Percentiles rank a stretch among this genome's conserved stretches.
phyloP scores from a whole-genome alignment of 1,139 yeast species.

The Saccharomyces hybrid region DNA sequence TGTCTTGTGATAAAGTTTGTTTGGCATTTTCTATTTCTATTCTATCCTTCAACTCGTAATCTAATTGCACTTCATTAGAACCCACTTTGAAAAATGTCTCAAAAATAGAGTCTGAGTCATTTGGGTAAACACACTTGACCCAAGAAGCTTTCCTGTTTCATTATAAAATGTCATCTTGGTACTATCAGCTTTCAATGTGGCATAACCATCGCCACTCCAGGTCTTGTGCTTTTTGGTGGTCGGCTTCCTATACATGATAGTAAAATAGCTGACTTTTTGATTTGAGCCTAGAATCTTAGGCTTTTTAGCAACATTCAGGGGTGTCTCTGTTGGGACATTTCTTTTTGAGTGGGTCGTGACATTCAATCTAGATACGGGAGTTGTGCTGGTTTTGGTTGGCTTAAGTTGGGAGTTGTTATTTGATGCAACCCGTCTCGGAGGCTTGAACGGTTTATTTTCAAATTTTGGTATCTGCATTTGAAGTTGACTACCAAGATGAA shows the following conservation, averaged over 20 bases:
- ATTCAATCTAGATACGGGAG: not conserved
- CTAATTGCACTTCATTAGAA: conserved; percentile 48
- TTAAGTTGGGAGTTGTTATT: not conserved
- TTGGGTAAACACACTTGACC: conserved; percentile 16
- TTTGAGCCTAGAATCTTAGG: conserved; percentile 7
- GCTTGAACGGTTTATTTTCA: conserved; percentile 32
- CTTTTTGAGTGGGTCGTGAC: not conserved
- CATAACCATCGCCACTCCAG: conserved; percentile 89
- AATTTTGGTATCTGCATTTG: conserved; percentile 10
- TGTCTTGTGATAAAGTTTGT: not conserved
- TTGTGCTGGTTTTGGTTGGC: not conserved
- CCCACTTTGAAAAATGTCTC: conserved; percentile 45
- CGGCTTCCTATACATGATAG: conserved; percentile 62
- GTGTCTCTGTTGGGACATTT: not conserved
- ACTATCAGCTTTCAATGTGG: conserved; percentile 28
- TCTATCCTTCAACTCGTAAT: conserved; percentile 34
- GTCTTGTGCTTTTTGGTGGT: conserved; percentile 75
- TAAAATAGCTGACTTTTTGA: conserved; percentile 16
- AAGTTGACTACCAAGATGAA: not conserved
- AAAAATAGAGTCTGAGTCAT: conserved; percentile 25
- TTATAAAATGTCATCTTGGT: conserved; percentile 24
- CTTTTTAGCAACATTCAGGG: not conserved
- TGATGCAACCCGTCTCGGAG: conserved; percentile 25
- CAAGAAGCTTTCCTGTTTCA: conserved; percentile 28
- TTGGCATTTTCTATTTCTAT: conserved; percentile 10